These are phyloP conservation scores for Lignosus rhinocerotis DNA, from an alignment of 1,284 basidiomycete species.

Conservation along the genomic window DNA sequence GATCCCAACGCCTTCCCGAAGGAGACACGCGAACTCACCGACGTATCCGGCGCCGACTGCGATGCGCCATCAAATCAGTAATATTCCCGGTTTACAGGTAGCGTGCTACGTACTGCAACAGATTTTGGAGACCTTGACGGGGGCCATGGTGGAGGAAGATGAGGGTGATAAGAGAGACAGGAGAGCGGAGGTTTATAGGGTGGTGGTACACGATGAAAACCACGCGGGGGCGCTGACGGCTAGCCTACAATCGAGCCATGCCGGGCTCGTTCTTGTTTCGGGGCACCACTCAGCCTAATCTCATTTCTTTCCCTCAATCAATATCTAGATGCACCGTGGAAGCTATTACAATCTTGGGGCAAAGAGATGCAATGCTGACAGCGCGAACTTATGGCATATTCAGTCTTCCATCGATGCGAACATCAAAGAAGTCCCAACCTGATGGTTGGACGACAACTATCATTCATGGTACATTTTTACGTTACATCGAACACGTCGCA, in stretches of 20 bases:
- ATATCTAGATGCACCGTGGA: background rate
- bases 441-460: background rate
- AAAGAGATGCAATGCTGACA: background rate
- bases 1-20: background rate
- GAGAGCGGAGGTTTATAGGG: constrained; percentile 14
- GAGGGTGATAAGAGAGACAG: constrained; percentile 13
- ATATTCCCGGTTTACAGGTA: background rate
- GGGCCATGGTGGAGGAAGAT: constrained; percentile 45
- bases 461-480: background rate
- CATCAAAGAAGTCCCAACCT: background rate
- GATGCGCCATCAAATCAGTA: constrained; percentile 16
- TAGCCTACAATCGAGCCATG: background rate
- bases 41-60: constrained; percentile 96
- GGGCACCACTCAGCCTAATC: background rate
- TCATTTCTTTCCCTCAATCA: background rate
- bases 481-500: background rate
- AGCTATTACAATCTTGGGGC: background rate
- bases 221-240: constrained; percentile 10
- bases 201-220: constrained; percentile 15
- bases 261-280: constrained; percentile 8
- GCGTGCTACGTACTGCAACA: constrained; percentile 77
- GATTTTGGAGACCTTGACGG: constrained; percentile 78
- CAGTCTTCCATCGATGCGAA: background rate
- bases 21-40: constrained; percentile 51
- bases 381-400: background rate